A percentile compares a stretch with the other conserved stretches of the same genome.
phyloP scores from a whole-genome alignment of 2,329 filamentous ascomycete species.

The Fusarium agapanthi region DNA sequence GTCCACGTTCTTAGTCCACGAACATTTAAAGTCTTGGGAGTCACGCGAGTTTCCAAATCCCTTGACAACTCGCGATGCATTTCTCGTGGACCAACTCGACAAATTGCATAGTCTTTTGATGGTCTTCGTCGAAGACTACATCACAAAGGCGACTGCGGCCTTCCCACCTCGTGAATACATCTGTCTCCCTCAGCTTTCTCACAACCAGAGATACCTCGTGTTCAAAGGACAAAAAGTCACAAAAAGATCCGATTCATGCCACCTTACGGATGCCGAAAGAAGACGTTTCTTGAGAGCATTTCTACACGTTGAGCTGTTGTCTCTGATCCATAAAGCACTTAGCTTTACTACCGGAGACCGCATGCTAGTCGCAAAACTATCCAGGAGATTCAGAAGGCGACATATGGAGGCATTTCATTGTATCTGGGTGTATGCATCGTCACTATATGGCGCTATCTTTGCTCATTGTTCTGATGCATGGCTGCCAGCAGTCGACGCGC shows the following conservation, averaged over 20 bases:
- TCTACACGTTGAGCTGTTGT: no score
- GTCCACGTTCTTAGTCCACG: fast-evolving
- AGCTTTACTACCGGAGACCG: no score
- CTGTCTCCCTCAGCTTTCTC: neutral
- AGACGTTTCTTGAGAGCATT: no score
- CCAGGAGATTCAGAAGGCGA: no score
- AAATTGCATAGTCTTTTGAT: conserved; percentile 4
- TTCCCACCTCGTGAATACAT: conserved; percentile 28
- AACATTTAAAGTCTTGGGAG: neutral
- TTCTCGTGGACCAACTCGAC: conserved; percentile 1
- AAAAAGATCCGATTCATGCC: neutral
- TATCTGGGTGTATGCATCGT: no score
- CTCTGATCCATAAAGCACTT: no score
- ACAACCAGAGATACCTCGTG: neutral
- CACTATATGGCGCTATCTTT: no score
- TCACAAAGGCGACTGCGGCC: conserved; percentile 21
- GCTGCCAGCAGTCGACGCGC: no score
- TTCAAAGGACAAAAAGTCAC: conserved; percentile 4
- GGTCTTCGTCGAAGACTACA: conserved; percentile 26
- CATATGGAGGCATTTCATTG: no score
- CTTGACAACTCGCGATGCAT: neutral
- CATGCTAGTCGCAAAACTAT: no score
- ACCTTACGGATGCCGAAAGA: neutral
- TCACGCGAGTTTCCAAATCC: conserved; percentile 1
- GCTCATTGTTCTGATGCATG: no score